Base-by-base conservation (phyloP, 148 eudicot genomes). In the Dianthus caryophyllus region DNA sequence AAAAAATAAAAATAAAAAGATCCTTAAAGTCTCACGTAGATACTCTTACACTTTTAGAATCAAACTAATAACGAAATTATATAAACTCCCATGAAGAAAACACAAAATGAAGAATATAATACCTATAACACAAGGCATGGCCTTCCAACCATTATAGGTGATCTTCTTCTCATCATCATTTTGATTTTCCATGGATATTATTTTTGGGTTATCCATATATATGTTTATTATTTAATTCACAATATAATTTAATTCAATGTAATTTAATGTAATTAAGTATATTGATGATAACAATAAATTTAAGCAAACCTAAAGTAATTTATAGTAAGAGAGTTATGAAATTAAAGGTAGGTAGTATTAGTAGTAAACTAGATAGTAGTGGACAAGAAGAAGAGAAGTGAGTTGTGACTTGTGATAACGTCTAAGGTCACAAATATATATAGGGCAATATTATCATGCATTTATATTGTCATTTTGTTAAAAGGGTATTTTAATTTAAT, bases 41-140 rank as follows among this genome's bases (percentile, higher is more conserved):
- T n/a, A n/a, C 14, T 10, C 2, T 46, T 6, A 46, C 14, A 46
- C 14, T 16, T 10, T 15, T n/a, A 5, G 20, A 13, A 9, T n/a
- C 52, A 8, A 15, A 13, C 3, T 24, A 7, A 51, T 4, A 6
- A 7, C n/a, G 22, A 5, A 21, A 51, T 17, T 25, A n/a, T 51
- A 51, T 25, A 51, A 51, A 51, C n/a, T 12, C 25, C 2, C 21
- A 20, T 20, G n/a, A 15, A 43, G 24, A 50, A 31, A 27, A 14
- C 16, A 25, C n/a, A n/a, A n/a, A n/a, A n/a, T 27, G 2, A 39
- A n/a, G n/a, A 38, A 20, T 1, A 17, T 16, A 9, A 22, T 74
- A 84, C 91, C 91, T 61, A 87, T 82, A 24, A 87, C 65, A 50
- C 74, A 86, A 64, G 90, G 90, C 90, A 86, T 86, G 72, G 84